A percentile compares a stretch with the other conserved stretches of the same genome.
These are phyloP conservation scores for Saccharomyces hybrid DNA, from an alignment of 1,139 yeast species.

Conservation along the genomic window DNA sequence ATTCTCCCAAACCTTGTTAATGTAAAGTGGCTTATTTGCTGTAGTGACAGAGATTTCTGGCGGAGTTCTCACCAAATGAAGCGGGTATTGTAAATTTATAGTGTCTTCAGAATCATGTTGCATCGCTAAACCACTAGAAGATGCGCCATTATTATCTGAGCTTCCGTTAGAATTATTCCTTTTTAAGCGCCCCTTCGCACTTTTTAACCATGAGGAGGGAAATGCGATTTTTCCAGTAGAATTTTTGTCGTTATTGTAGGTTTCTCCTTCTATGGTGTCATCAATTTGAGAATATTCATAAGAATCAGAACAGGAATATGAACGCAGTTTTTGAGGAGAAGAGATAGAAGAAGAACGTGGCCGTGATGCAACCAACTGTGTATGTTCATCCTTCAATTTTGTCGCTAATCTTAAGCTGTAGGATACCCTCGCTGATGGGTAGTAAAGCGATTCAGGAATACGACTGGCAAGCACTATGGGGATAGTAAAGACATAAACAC, in stretches of 20 bases:
- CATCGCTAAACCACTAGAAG: background rate
- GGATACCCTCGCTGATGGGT: constrained; percentile 35
- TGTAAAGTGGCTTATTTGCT: constrained; percentile 73
- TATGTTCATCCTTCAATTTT: background rate
- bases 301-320: background rate
- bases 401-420: constrained; percentile 13
- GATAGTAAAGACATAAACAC: constrained; percentile 65
- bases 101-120: background rate
- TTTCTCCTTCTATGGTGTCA: background rate
- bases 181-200: background rate
- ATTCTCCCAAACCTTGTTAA: constrained; percentile 77
- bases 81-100: constrained; percentile 14
- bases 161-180: background rate
- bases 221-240: background rate
- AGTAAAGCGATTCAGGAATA: constrained; percentile 57
- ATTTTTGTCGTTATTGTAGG: background rate
- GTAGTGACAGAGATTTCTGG: constrained; percentile 70
- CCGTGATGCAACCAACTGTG: background rate
- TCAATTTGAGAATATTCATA: background rate
- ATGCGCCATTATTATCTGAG: background rate
- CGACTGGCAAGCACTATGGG: constrained; percentile 60
- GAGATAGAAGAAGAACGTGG: background rate
- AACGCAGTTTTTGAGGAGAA: background rate
- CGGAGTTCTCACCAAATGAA: constrained; percentile 56
- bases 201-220: background rate